Evolutionary conservation across 1,284 basidiomycete species (phyloP).

Genomic region (Tausonia pullulans): DNA sequence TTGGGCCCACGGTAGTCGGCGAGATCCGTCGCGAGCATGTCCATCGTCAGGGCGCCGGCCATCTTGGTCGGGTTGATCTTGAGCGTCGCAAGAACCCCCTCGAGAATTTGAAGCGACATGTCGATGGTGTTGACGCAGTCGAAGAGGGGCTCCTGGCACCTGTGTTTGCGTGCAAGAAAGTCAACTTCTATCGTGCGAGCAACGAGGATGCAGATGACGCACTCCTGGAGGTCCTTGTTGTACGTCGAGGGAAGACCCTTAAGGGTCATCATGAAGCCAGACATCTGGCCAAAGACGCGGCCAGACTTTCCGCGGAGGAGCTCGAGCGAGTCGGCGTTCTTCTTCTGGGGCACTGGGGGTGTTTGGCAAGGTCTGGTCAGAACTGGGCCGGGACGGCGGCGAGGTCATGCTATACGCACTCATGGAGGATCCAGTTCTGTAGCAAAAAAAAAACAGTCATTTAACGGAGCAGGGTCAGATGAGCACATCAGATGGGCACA

Average conservation of each 20-base stretch:
- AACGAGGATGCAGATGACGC: conserved; percentile 29
- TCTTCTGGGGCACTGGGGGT: conserved; percentile 70
- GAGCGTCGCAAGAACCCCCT: conserved; percentile 79
- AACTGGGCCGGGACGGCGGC: too few relatives aligned
- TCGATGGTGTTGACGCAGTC: conserved; percentile 83
- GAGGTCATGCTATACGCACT: conserved; percentile 29
- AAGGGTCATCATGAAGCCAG: conserved; percentile 96
- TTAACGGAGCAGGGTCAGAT: neutral
- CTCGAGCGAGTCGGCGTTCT: conserved; percentile 85
- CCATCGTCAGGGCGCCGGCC: conserved; percentile 81
- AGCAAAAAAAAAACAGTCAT: neutral
- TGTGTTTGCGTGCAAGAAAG: conserved; percentile 43
- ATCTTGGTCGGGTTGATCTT: conserved; percentile 87
- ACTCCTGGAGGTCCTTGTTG: conserved; percentile 98
- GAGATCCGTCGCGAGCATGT: conserved; percentile 92
- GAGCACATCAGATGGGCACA: neutral
- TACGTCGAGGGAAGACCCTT: conserved; percentile 97
- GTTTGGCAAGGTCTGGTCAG: conserved; percentile 29
- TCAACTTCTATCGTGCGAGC: neutral
- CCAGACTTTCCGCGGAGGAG: conserved; percentile 90
- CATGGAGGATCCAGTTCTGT: conserved; percentile 91
- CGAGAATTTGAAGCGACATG: conserved; percentile 83
- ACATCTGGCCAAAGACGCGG: conserved; percentile 88
- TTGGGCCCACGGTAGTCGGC: conserved; percentile 97
- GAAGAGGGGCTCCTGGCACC: conserved; percentile 96